Base-by-base conservation (phyloP, 2,329 filamentous ascomycete species). In the Endoconidiophora laricicola region DNA sequence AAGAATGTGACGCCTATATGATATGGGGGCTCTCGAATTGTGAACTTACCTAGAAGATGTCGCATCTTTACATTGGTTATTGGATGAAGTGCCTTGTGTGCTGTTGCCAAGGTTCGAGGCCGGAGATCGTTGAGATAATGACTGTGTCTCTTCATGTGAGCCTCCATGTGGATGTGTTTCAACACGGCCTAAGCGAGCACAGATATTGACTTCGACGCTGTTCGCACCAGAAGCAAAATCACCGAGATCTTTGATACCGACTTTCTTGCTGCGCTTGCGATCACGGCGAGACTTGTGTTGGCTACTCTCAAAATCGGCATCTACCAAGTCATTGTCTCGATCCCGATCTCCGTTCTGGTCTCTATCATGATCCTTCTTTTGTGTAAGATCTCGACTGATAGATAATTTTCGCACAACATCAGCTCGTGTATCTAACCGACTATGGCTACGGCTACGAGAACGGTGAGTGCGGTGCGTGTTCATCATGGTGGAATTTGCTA, bases 181-280 rank as follows among this genome's bases (percentile, higher is more conserved):
- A 33, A 33, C 7, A 33, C 9, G 29, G 9, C 29, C 9, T 12
- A 33, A 33, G 7, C 29, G 29, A 33, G 29, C 16, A 18, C 16
- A 61, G 67, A 73, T 70, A 29, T 70, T 70, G 52, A 72, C 69
- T 56, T 75, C 71, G 38, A 70, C 61, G 46, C 70, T 72, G 10
- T 72, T 70, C 9, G 69, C 65, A 16, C 69, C 69, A 16, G 71
- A 69, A 42, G 64, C 63, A 44, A 43, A 44, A 10, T 44, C 48
- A 23, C 36, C 10, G 12, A 39, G 10, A 40, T 46, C 44, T 23
- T 40, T 3, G 23, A 16, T 23, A 4, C 36, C 16, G 6, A 18
- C 3, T 3, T 20, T 43, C n/a, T 49, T 52, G 7, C 39, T 46
- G 14, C 50, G 50, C 23, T 52, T 52, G 37, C 47, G 46, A 14